Percentiles rank a stretch among this genome's conserved stretches.
Conservation (phyloP, 164 flowering plant species). For the Aristolochia californica region DNA sequence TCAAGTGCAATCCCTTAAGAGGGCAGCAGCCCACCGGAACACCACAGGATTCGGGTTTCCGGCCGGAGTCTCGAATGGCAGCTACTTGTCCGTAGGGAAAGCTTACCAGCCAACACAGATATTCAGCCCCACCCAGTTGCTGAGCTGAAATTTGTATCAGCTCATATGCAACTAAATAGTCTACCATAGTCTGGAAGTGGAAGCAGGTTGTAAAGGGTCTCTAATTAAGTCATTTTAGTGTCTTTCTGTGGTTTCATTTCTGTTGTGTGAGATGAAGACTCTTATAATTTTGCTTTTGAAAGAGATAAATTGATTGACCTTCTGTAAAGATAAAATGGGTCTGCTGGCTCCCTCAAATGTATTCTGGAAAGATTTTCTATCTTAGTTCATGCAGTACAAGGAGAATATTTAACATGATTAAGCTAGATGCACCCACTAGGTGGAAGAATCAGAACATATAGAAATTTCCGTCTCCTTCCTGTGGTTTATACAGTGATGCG, state of each 20-base stretch:
- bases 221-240: background rate
- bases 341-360: no score
- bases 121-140: slow-evolving; percentile 21
- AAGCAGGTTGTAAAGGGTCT: slow-evolving; percentile 3
- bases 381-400: no score
- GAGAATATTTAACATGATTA: no score
- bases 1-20: slow-evolving; percentile 41
- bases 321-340: background rate
- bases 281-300: slow-evolving; percentile 3
- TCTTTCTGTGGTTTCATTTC: background rate
- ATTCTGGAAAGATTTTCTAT: no score
- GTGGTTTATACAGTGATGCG: no score
- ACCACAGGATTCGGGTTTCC: slow-evolving; percentile 21
- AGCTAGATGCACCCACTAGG: no score
- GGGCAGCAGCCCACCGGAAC: slow-evolving; percentile 22
- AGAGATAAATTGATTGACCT: slow-evolving; percentile 2
- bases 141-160: slow-evolving; percentile 7
- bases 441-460: no score
- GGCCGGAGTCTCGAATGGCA: slow-evolving; percentile 17
- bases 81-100: slow-evolving; percentile 17
- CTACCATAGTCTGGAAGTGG: no score
- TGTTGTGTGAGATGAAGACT: background rate
- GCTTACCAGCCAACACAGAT: slow-evolving; percentile 17
- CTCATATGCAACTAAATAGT: no score
- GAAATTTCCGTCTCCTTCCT: no score